A percentile compares a stretch with the other conserved stretches of the same genome.
Evolutionary conservation across 257 asterid species (phyloP).

Genomic region (Ajuga chamaepitys): DNA sequence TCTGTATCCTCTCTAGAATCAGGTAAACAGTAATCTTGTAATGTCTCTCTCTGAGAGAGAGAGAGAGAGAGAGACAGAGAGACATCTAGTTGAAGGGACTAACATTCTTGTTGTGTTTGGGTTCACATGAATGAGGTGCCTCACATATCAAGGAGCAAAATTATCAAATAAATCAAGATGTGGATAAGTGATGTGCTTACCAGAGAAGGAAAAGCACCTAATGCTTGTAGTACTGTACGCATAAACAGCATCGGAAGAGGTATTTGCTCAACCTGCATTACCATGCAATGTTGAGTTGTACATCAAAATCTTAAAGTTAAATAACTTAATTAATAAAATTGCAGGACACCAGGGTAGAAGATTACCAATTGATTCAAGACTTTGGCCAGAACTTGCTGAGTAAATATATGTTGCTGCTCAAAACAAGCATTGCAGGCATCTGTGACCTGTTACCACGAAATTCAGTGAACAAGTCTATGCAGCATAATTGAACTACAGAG

Average conservation of each 20-base stretch:
- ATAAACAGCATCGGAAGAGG: conserved; percentile 92
- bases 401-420: conserved; percentile 75
- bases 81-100: neutral
- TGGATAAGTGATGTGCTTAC: conserved; percentile 31
- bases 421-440: conserved; percentile 99
- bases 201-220: conserved; percentile 93
- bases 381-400: conserved; percentile 94
- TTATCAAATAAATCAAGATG: conserved; percentile 4
- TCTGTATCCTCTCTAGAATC: neutral
- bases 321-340: neutral
- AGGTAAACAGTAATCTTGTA: neutral
- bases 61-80: neutral
- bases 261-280: conserved; percentile 90
- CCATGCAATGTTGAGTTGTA: conserved; percentile 7
- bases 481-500: conserved; percentile 11
- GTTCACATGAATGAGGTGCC: neutral
- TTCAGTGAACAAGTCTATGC: conserved; percentile 12
- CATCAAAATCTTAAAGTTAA: neutral
- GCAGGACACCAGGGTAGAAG: neutral
- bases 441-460: conserved; percentile 60
- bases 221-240: conserved; percentile 97
- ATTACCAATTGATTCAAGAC: conserved; percentile 94
- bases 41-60: neutral
- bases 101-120: neutral
- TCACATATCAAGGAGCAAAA: conserved; percentile 9